Evolutionary conservation across 345 rosid species (phyloP).

Genomic region (Eutrema yunnanense): DNA sequence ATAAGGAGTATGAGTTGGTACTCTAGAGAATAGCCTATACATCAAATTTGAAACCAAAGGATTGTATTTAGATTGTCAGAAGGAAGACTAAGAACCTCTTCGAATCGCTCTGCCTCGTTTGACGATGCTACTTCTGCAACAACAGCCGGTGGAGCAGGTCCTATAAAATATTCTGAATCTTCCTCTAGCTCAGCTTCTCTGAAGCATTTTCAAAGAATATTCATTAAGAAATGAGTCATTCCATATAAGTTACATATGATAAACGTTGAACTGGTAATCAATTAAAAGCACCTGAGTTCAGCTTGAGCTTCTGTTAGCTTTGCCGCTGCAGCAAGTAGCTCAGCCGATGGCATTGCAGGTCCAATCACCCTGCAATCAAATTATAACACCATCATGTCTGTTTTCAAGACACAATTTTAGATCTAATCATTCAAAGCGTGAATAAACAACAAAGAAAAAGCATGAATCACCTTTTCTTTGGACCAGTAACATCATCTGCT

Average conservation of each 20-base stretch:
- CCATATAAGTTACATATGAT: background rate
- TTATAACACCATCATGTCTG: background rate
- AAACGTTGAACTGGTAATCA: background rate
- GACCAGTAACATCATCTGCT: slow-evolving; percentile 43
- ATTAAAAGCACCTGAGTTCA: slow-evolving; percentile 55
- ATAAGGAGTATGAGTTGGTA: slow-evolving; percentile 1
- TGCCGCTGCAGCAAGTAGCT: slow-evolving; percentile 90
- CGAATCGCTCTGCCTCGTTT: slow-evolving; percentile 94
- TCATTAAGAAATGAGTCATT: background rate
- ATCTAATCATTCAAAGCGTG: background rate
- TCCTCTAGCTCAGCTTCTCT: slow-evolving; percentile 87
- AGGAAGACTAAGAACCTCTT: slow-evolving; percentile 52
- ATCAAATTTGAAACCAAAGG: background rate
- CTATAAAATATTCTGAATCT: slow-evolving; percentile 70
- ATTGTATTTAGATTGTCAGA: background rate
- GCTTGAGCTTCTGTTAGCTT: slow-evolving; percentile 91
- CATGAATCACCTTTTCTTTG: slow-evolving; percentile 51
- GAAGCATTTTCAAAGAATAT: slow-evolving; percentile 7
- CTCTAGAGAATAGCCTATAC: background rate
- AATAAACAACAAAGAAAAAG: background rate
- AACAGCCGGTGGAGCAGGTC: slow-evolving; percentile 88
- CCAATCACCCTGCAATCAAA: slow-evolving; percentile 65
- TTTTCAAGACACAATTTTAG: background rate
- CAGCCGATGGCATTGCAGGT: slow-evolving; percentile 93
- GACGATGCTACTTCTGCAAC: slow-evolving; percentile 88